Percentiles rank a stretch among this genome's conserved stretches.
Conservation (phyloP, 805 yeast genomes). For the Saccharomycopsis amapae region DNA sequence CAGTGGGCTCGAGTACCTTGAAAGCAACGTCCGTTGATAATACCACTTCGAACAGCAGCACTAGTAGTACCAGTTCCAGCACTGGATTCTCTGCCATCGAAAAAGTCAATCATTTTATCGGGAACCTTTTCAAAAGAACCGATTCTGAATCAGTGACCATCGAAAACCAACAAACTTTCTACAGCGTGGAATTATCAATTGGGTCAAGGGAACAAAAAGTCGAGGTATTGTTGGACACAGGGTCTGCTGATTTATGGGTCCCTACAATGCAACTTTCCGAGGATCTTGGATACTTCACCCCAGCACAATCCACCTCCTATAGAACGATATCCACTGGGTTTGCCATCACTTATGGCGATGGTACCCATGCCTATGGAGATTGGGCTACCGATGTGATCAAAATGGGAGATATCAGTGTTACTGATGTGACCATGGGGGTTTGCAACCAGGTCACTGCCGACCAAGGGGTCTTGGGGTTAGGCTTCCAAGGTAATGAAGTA, state of each 20-base stretch:
- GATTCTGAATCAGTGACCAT: slow-evolving; percentile 6
- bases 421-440: slow-evolving; percentile 9
- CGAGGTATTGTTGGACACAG: slow-evolving; percentile 28
- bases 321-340: too few relatives aligned
- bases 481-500: slow-evolving; percentile 12
- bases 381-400: slow-evolving; percentile 28
- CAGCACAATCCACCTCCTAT: too few relatives aligned
- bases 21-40: too few relatives aligned
- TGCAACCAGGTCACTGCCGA: slow-evolving; percentile 17
- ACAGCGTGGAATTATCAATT: slow-evolving; percentile 7
- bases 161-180: slow-evolving; percentile 11
- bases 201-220: slow-evolving; percentile 13
- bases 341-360: too few relatives aligned
- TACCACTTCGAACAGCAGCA: background rate
- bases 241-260: slow-evolving; percentile 31
- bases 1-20: too few relatives aligned
- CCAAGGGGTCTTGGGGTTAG: slow-evolving; percentile 14
- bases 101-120: background rate
- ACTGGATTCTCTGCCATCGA: background rate
- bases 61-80: background rate
- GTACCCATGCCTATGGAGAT: slow-evolving; percentile 41
- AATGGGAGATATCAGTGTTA: slow-evolving; percentile 20
- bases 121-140: background rate
- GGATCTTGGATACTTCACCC: too few relatives aligned
- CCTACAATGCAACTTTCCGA: too few relatives aligned